Base-by-base conservation (phyloP, 805 yeast species). In the Candida koratica region DNA sequence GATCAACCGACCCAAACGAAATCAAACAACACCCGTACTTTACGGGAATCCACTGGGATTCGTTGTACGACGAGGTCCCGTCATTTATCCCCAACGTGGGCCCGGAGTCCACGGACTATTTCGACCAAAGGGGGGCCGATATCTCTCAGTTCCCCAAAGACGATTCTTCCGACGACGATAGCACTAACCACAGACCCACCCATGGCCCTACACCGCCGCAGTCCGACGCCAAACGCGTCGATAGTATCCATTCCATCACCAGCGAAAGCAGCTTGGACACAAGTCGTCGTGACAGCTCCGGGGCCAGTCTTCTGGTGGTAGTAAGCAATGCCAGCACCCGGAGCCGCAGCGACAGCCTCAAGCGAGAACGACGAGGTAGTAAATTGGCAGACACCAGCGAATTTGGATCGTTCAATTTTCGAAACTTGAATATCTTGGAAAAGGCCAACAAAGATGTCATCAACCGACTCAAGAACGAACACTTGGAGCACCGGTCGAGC, bases 361-460 rank as follows among this genome's bases (percentile, higher is more conserved):
- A 55, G 48, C 67, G 85, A 32, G 95, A 85, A 45, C 70, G 90
- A 39, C 67, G 93, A 33, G 77, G 86, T 3, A 76, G 85, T 44
- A 73, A 85, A 46, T 57, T 86, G 42, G 82, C 81, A 34, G 90
- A 83, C 38, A 72, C 82, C 2, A 63, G 67, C 16, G 90, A 90
- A 50, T 93, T 93, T 71, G 99, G 99, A 0, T 81, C 93, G 4
- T 93, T 93, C 58, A 81, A 85, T 41, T 93, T 85, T 61, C 71
- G 96, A 46, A 93, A 93, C 55, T 63, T 93, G 43, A 81, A 90
- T 4, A 93, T 93, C 5, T 70, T 94, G 38, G 97, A 93, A 48
- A 84, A 84, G 49, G 97, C 96, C 6, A 93, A 93, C 53, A 87
- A 86, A 52, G 97, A 89, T 60, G 89, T 84, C 10, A 87, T 93